These are phyloP conservation scores for Eimeria maxima DNA, from an alignment of 169 alveolate genomes.

Conservation along the genomic window DNA sequence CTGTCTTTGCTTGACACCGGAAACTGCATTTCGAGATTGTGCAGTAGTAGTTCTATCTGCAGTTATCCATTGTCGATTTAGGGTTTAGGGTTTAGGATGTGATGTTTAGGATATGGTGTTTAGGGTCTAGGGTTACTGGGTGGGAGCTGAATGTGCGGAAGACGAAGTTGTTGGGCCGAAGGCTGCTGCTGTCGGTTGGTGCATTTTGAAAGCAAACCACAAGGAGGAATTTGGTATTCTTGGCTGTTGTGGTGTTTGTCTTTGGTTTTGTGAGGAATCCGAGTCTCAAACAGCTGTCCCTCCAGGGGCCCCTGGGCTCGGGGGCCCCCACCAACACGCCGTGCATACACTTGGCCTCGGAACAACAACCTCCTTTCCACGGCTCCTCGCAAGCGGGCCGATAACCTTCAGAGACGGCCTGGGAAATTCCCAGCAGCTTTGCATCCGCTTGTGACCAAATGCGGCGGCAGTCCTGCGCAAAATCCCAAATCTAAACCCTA, in stretches of 20 bases:
- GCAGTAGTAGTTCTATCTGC: too few relatives aligned
- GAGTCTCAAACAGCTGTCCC: conserved; percentile 47
- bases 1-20: too few relatives aligned
- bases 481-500: not conserved
- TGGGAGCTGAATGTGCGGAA: conserved; percentile 62
- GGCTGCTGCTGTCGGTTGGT: conserved; percentile 25
- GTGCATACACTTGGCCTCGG: not conserved
- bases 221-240: not conserved
- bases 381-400: conserved; percentile 25
- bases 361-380: conserved; percentile 38
- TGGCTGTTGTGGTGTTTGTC: not conserved
- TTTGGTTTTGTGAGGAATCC: not conserved
- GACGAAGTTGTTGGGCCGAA: conserved; percentile 32
- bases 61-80: not conserved
- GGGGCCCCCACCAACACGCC: conserved; percentile 47
- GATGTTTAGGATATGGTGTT: not conserved
- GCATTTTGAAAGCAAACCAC: conserved; percentile 58
- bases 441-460: conserved; percentile 42
- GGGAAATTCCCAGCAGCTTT: conserved; percentile 26
- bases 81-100: not conserved
- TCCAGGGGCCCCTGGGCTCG: conserved; percentile 41
- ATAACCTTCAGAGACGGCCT: conserved; percentile 22
- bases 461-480: conserved; percentile 53
- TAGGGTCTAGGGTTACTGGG: not conserved
- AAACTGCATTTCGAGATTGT: too few relatives aligned